phyloP scores from a whole-genome alignment of 2,329 filamentous ascomycete species.

The Nothophoma quercina region DNA sequence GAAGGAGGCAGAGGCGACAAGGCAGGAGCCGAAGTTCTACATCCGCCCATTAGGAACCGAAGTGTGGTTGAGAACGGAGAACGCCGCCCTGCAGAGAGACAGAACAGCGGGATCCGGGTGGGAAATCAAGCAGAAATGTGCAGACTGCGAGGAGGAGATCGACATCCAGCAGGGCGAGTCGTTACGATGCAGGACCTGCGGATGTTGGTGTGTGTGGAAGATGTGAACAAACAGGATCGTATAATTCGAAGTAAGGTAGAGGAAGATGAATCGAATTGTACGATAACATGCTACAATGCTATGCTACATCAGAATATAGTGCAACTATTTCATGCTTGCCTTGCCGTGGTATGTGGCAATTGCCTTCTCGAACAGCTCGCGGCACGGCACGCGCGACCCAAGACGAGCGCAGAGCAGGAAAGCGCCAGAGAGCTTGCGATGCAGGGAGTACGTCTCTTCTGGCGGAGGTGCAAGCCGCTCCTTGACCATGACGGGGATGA shows the following conservation, averaged over 20 bases:
- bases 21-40: too few species aligned
- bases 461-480: conserved; percentile 90
- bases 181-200: conserved; percentile 23
- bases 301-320: not conserved
- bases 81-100: too few species aligned
- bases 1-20: too few species aligned
- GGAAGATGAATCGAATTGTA: not conserved
- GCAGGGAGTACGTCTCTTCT: conserved; percentile 95
- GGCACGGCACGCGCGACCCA: conserved; percentile 82
- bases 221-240: conserved; percentile 25
- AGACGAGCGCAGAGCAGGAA: conserved; percentile 90
- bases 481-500: conserved; percentile 92
- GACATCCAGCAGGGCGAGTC: not conserved
- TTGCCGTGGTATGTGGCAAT: conserved; percentile 46
- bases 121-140: not conserved
- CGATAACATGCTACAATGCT: not conserved
- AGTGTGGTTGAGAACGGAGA: too few species aligned
- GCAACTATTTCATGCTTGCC: conserved; percentile 20
- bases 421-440: conserved; percentile 93
- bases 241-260: conserved; percentile 28
- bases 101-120: not conserved
- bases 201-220: conserved; percentile 19
- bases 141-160: not conserved
- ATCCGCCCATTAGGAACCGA: too few species aligned
- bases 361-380: conserved; percentile 76